Base-by-base conservation (phyloP, 192 early-diverging fungal species). In the Podochytrium sp. region DNA sequence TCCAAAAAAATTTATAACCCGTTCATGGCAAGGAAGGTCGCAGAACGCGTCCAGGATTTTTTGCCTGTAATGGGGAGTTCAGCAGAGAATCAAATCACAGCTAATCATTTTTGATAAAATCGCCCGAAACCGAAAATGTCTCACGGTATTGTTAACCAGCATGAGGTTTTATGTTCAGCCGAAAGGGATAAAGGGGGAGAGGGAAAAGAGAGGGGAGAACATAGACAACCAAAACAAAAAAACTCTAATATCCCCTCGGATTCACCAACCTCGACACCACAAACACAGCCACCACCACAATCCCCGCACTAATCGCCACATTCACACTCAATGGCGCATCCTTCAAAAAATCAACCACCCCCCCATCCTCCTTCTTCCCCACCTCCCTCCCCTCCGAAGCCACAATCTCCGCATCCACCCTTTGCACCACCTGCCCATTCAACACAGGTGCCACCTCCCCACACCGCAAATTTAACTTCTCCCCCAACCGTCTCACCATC, bases 401-500 rank as follows among this genome's bases (percentile, higher is more conserved):
- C 10, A 51, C 66, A 43, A 41, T 7, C 3, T 14, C 42, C 16
- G 63, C 41, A 47, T 37, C 20, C 16, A 33, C 67, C 66, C 76
- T 64, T 95, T 79, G 85, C 93, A 79, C 14, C 95, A 90, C n/a
- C 92, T 89, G 6, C 10, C n/a, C 49, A n/a, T 27, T 10, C 47
- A 51, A 25, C 18, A 23, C 39, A n/a, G 10, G 6, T 10, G 56
- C 61, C 37, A 12, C 64, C 1, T 18, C 64, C 5, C 6, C 47
- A 29, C 18, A 16, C 67, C 40, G 57, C 55, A 61, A 12, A 61
- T 41, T 43, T 58, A 59, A 47, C 37, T 53, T 25, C 92, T 89
- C 60, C 85, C 86, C 73, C 85, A 87, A 27, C 90, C 91, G 32
- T 88, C 87, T 84, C 35, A 95, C 91, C 80, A 96, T 87, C 14